A percentile compares a stretch with the other conserved stretches of the same genome.
Evolutionary conservation across 2,329 filamentous ascomycete genomes (phyloP).

Genomic region (Fusarium lyarnte): DNA sequence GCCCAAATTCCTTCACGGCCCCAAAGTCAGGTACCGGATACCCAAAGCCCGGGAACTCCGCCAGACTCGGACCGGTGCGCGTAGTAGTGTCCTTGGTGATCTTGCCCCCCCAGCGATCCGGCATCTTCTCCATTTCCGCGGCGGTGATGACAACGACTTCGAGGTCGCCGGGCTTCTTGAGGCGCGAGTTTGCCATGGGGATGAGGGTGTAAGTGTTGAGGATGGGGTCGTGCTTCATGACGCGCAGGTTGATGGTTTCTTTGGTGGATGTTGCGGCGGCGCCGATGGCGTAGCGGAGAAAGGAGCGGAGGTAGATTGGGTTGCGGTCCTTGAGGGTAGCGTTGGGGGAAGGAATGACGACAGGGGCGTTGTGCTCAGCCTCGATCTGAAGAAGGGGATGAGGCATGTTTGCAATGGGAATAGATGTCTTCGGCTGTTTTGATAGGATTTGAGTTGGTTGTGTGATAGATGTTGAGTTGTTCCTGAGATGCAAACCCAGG

Average conservation of each 20-base stretch:
- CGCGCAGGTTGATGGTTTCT: not conserved
- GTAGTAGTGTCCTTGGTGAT: rapidly evolving
- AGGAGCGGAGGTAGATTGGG: not conserved
- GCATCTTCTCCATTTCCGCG: not conserved
- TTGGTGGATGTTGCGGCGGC: not conserved
- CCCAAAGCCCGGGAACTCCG: not conserved
- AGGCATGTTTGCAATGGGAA: not conserved
- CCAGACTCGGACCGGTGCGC: rapidly evolving
- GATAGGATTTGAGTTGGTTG: rapidly evolving
- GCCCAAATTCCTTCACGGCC: rapidly evolving
- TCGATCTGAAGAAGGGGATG: not conserved
- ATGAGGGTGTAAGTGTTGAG: not conserved
- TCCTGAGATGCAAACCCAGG: not conserved
- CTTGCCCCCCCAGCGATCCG: not conserved
- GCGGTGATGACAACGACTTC: not conserved
- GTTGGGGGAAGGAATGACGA: too few relatives aligned
- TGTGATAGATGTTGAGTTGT: not conserved
- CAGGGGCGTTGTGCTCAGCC: not conserved
- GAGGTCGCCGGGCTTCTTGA: not conserved
- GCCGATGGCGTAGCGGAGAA: not conserved
- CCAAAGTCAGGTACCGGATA: not conserved
- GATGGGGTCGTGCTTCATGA: not conserved
- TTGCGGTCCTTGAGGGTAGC: not conserved
- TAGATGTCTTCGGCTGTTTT: rapidly evolving
- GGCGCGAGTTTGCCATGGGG: rapidly evolving